phyloP scores from a whole-genome alignment of 495 filamentous ascomycete species.

The Penicillium argentinense region DNA sequence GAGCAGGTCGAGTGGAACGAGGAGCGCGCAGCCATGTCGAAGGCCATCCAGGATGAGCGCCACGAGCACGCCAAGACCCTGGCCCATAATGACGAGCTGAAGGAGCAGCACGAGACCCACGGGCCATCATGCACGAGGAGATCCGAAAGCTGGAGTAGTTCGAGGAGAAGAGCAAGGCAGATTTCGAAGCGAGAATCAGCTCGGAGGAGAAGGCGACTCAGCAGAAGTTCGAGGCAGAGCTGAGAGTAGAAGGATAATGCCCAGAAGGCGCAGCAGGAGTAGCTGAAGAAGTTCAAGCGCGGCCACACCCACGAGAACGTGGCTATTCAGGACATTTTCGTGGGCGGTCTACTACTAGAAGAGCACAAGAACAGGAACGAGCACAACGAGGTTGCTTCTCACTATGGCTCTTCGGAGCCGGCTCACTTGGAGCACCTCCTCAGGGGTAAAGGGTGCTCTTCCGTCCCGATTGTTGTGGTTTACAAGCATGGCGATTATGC shows the following conservation, averaged over 20 bases:
- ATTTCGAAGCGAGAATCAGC: no score
- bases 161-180: background rate
- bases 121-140: background rate
- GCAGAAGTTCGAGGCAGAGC: background rate
- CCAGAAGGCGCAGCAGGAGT: background rate
- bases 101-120: background rate
- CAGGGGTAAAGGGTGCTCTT: conserved; percentile 1
- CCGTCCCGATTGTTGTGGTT: background rate
- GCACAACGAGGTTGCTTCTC: background rate
- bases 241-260: background rate
- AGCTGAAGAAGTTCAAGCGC: background rate
- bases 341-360: background rate
- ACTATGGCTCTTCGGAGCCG: background rate
- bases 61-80: background rate
- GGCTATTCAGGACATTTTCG: background rate
- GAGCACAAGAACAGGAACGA: background rate
- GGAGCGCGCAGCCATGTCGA: background rate
- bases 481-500: no score
- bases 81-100: background rate
- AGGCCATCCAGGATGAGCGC: background rate
- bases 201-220: background rate
- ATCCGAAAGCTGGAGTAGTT: background rate
- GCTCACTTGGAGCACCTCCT: background rate
- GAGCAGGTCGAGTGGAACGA: background rate
- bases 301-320: background rate